A percentile compares a stretch with the other conserved stretches of the same genome.
These are phyloP conservation scores for Craterostigma plantagineum DNA, from an alignment of 257 asterid species.

Conservation along the genomic window DNA sequence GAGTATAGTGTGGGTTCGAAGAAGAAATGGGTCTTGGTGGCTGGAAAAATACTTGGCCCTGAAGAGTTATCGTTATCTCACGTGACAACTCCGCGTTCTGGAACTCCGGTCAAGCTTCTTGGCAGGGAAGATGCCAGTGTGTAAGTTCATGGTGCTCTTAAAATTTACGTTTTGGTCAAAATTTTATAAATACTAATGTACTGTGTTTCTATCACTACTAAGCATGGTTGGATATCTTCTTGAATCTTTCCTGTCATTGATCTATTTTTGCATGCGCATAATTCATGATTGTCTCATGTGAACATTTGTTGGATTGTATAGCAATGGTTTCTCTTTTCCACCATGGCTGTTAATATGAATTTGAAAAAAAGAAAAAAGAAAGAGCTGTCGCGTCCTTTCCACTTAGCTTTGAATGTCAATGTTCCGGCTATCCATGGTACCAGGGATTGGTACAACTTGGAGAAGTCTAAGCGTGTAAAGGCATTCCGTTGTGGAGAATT, in stretches of 20 bases:
- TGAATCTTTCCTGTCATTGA: no score
- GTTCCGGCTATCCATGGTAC: constrained; percentile 9
- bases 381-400: neutral
- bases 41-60: constrained; percentile 85
- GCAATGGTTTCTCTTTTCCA: no score
- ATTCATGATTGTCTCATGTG: no score
- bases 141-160: constrained; percentile 33
- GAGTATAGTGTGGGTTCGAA: constrained; percentile 96
- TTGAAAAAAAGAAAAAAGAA: no score
- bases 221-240: no score
- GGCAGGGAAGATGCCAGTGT: constrained; percentile 99
- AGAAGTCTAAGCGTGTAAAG: constrained; percentile 95
- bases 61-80: constrained; percentile 75
- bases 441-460: constrained; percentile 99
- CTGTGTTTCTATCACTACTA: no score
- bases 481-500: constrained; percentile 93
- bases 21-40: constrained; percentile 99
- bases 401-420: neutral
- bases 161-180: neutral
- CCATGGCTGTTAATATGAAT: no score
- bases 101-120: constrained; percentile 98
- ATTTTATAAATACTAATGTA: no score
- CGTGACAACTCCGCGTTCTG: constrained; percentile 87
- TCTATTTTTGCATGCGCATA: no score
- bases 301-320: no score